Evolutionary conservation across 176 grass and related monocot genomes (phyloP), one percentile per base, ranked within the genome.

Genomic region (Zizania latifolia): DNA sequence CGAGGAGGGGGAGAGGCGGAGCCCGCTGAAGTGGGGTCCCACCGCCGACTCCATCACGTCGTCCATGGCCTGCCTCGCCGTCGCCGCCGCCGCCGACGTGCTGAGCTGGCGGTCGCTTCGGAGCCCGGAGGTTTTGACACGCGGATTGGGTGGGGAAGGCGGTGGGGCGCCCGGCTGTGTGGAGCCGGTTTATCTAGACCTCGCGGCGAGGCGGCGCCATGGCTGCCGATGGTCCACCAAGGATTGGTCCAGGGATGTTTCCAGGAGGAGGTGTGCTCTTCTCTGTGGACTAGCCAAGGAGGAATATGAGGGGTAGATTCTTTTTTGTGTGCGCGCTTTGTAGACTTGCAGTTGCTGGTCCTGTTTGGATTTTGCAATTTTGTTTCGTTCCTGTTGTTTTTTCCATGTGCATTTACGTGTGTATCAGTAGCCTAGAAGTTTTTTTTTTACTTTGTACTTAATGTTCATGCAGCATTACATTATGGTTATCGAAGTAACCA

Each of bases 21-120:
- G 86, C 5, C 94, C 91, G 62, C 94, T 94, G 89, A 98, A 98
- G 89, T 98, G 94, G 26, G 89, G 75, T 16, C 79, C 88, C 27
- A 80, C 87, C 6, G 88, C 46, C 3, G 86, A 84, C 38, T 78
- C 88, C 56, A 93, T 84, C 22, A 77, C 74, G 62, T 84, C 74
- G 26, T 81, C 90, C 90, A 89, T 85, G 11, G 22, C 21, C 40
- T 68, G 30, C 23, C 15, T 62, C 53, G 8, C 8, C 76, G 60
- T 16, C 50, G 34, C 4, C 7, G 43, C 35, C 71, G n/a, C 44
- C 70, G 78, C 45, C 58, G 79, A 34, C 24, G 55, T 14, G 84
- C 38, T 39, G 85, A 87, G 73, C 66, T 74, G 74, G 80, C 80
- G 80, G 74, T 79, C 80, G 74, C 32, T 78, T 5, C 24, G 60